A percentile compares a stretch with the other conserved stretches of the same genome.
Evolutionary conservation across 169 alveolate genomes (phyloP).

Genomic region (Eimeria brunetti): DNA sequence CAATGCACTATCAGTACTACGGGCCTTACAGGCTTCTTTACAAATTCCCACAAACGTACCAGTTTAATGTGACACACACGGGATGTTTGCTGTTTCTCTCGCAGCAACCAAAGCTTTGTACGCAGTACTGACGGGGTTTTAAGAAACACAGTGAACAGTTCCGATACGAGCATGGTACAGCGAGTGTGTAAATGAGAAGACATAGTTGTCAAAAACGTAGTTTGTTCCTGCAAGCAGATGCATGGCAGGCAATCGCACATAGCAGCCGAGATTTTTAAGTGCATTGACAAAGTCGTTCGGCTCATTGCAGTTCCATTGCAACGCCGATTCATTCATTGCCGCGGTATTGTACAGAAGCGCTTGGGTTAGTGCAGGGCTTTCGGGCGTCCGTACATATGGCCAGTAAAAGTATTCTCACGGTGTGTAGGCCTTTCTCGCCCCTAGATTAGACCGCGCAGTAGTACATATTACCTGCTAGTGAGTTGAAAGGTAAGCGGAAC

Average conservation of each 20-base stretch:
- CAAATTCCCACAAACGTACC: not conserved
- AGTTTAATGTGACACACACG: not conserved
- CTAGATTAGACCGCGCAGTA: not conserved
- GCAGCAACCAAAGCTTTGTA: not conserved
- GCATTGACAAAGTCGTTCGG: not conserved
- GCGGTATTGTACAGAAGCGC: not conserved
- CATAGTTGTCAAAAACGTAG: not conserved
- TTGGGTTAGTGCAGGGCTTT: not conserved
- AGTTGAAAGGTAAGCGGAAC: not conserved
- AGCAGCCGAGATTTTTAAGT: not conserved
- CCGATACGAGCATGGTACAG: not conserved
- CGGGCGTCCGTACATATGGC: not conserved
- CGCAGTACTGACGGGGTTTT: not conserved
- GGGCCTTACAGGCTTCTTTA: not conserved
- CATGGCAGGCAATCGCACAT: not conserved
- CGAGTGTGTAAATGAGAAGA: not conserved
- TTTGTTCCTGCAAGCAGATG: not conserved
- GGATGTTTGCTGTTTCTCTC: not conserved
- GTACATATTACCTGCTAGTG: not conserved
- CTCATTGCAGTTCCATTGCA: not conserved
- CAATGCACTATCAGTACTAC: not conserved
- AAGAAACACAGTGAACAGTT: not conserved
- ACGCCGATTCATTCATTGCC: not conserved
- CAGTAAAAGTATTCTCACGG: not conserved
- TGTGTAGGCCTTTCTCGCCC: not conserved